These are phyloP conservation scores for Clitopilus hobsonii DNA, from an alignment of 768 basidiomycete genomes.

Conservation along the genomic window DNA sequence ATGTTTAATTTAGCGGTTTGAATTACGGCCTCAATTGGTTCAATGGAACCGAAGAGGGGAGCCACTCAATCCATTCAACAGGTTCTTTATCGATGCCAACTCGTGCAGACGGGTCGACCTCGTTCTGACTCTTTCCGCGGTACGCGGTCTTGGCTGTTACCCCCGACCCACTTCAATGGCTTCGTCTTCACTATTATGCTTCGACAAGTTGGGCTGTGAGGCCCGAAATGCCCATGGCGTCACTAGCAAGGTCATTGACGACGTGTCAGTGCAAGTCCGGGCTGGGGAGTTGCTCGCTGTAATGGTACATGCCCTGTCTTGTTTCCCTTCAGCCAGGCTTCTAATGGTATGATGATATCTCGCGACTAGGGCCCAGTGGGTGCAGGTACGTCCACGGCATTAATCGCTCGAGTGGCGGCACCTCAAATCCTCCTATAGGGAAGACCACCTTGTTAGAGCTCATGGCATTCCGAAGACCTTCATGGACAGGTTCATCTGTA, in stretches of 20 bases:
- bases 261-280: constrained; percentile 32
- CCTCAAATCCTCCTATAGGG: constrained; percentile 23
- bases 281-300: constrained; percentile 36
- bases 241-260: constrained; percentile 23
- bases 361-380: constrained; percentile 34
- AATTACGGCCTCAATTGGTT: no score
- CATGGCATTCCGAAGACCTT: constrained; percentile 35
- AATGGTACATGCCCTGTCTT: constrained; percentile 24
- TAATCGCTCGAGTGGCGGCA: no score
- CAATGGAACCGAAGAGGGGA: no score
- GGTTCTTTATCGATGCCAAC: no score
- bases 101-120: no score
- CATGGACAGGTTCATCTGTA: constrained; percentile 24
- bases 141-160: no score
- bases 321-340: not conserved
- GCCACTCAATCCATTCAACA: no score
- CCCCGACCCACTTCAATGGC: no score
- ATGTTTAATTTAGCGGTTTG: no score
- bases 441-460: constrained; percentile 42
- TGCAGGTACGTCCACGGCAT: constrained; percentile 23
- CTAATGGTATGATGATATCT: no score
- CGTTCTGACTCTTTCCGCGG: no score
- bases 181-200: not conserved
- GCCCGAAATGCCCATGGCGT: not conserved
- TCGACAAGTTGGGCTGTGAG: not conserved